A percentile compares a stretch with the other conserved stretches of the same genome.
phyloP scores from a whole-genome alignment of 2,329 filamentous ascomycete species.

The Cucurbitaria berberidis region DNA sequence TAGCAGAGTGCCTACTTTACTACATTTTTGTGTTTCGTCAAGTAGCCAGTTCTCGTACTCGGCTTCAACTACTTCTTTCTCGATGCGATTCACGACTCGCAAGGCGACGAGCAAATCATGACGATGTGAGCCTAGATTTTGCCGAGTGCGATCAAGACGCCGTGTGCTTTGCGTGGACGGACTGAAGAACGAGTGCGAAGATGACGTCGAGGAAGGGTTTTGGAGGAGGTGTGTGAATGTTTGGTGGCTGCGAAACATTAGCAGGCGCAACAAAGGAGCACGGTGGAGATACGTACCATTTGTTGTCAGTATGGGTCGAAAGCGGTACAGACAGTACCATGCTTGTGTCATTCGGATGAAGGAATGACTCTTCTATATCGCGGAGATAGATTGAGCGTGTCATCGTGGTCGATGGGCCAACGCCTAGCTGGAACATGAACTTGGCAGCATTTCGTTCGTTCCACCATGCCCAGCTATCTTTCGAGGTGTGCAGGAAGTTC shows the following conservation, averaged over 20 bases:
- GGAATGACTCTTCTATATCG: slow-evolving; percentile 74
- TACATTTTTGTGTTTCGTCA: slow-evolving; percentile 79
- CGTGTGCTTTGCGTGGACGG: slow-evolving; percentile 49
- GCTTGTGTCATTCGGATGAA: slow-evolving; percentile 43
- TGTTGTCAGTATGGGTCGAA: slow-evolving; percentile 26
- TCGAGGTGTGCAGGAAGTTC: slow-evolving; percentile 77
- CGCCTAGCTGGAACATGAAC: slow-evolving; percentile 83
- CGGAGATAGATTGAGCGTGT: slow-evolving; percentile 82
- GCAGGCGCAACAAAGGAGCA: neutral
- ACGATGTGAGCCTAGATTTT: slow-evolving; percentile 80
- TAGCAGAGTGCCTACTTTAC: slow-evolving; percentile 62
- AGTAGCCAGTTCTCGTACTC: slow-evolving; percentile 95
- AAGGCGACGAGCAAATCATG: slow-evolving; percentile 92
- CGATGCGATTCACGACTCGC: slow-evolving; percentile 86
- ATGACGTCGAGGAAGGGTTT: slow-evolving; percentile 22
- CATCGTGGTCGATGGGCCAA: slow-evolving; percentile 80
- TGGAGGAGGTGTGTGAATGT: slow-evolving; percentile 47
- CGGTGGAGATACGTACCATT: slow-evolving; percentile 29
- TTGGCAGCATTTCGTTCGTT: slow-evolving; percentile 77
- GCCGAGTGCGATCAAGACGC: slow-evolving; percentile 76
- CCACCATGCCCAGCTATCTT: slow-evolving; percentile 81
- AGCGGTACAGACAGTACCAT: slow-evolving; percentile 25
- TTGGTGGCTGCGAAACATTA: slow-evolving; percentile 36
- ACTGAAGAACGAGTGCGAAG: slow-evolving; percentile 27
- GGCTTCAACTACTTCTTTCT: slow-evolving; percentile 80